Evolutionary conservation across 345 rosid species (phyloP).

Genomic region (Populus tremula): DNA sequence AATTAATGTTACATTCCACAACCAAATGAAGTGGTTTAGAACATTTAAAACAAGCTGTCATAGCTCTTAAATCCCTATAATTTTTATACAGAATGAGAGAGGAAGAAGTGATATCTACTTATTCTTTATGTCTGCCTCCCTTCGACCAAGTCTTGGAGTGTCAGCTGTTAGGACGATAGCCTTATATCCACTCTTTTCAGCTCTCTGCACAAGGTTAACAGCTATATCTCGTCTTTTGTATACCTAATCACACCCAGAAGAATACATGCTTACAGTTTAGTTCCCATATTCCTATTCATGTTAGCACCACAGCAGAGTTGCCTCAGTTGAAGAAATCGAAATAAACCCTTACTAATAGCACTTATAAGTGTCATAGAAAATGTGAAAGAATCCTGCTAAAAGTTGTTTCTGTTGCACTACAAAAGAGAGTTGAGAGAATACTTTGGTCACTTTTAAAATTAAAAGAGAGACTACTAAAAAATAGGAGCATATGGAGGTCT

Average conservation of each 20-base stretch:
- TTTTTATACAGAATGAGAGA: not conserved
- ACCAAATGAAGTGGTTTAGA: no score
- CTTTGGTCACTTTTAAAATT: not conserved
- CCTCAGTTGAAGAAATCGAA: no score
- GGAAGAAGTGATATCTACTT: conserved; percentile 37
- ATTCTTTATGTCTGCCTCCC: conserved; percentile 90
- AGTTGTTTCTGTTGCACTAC: no score
- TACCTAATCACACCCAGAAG: conserved; percentile 38
- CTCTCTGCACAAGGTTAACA: conserved; percentile 62
- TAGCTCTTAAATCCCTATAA: not conserved
- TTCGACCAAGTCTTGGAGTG: conserved; percentile 77
- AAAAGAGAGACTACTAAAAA: not conserved
- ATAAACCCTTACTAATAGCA: no score
- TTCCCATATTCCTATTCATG: no score
- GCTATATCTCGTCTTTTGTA: conserved; percentile 59
- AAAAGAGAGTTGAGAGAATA: not conserved
- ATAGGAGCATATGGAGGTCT: not conserved
- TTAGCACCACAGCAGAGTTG: no score
- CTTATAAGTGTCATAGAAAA: no score
- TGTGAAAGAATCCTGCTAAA: no score
- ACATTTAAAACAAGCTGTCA: not conserved
- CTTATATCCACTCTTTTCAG: conserved; percentile 73
- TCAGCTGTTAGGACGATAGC: conserved; percentile 85
- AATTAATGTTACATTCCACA: no score
- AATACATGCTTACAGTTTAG: no score